Base-by-base conservation (phyloP, 352 stramenopile genomes). In the Halophytophthora polymorphica region DNA sequence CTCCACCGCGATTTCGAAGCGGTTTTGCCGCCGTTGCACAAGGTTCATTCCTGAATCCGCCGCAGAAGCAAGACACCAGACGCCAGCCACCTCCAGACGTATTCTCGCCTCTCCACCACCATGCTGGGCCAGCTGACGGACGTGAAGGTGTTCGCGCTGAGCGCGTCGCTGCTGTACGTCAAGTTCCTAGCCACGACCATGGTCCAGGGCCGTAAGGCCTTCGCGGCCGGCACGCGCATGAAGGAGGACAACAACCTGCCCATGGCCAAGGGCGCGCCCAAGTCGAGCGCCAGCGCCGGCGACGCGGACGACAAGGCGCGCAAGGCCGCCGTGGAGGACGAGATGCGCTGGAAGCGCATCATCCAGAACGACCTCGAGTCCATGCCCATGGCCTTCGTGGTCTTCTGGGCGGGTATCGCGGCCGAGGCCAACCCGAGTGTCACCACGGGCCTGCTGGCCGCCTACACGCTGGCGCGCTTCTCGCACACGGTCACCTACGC, bases 341-440 rank as follows among this genome's bases (percentile, higher is more conserved):
- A 83, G 31, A 56, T 70, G 56, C 74, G 74, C n/a, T 86, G 74
- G 71, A 73, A 75, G 22, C 64, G 69, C 22, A 83, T 86, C 41
- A 60, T 79, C 40, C 58, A 67, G 33, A 86, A 86, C 61, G 74
- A 86, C 39, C 48, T 83, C 28, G 74, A 86, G 56, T 81, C 73
- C 25, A 72, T 86, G 38, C 74, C 72, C 15, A 48, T 87, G 7
- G 73, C 66, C 11, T 61, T 83, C 35, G 50, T 73, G 11, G 67
- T 83, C 37, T 83, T 81, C 50, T 65, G 50, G 39, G 58, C 39
- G 3, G 64, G 64, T 7, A 74, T 84, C 29, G 25, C 58, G 0
- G 70, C 73, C 11, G 64, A 64, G 4, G 64, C 66, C 53, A 72
- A 65, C 18, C 50, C 73, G 7, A 10, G 1, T 13, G 50, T 73